A percentile compares a stretch with the other conserved stretches of the same genome.
These are phyloP conservation scores for Xylaria sp. DNA, from an alignment of 2,329 filamentous ascomycete species.

Conservation along the genomic window DNA sequence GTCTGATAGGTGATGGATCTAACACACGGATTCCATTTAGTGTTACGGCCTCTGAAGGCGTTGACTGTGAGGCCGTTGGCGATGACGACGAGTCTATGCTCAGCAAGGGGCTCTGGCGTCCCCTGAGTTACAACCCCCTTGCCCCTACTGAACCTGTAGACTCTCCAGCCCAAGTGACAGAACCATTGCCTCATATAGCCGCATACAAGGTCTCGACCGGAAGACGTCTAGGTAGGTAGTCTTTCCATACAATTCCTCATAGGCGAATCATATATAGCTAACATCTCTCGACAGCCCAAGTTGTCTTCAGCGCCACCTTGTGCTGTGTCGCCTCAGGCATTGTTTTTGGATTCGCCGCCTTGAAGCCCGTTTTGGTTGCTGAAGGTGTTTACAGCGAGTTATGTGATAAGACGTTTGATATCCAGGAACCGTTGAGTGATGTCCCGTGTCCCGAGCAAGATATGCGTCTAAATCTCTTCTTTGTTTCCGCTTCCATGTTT, in stretches of 20 bases:
- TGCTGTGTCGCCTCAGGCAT: slow-evolving; percentile 61
- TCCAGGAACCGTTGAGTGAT: slow-evolving; percentile 27
- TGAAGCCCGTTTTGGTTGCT: slow-evolving; percentile 57
- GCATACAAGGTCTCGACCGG: slow-evolving; percentile 31
- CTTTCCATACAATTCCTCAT: neutral
- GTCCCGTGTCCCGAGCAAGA: slow-evolving; percentile 49
- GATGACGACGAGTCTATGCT: slow-evolving; percentile 18
- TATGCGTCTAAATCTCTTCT: slow-evolving; percentile 60
- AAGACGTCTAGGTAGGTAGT: slow-evolving; percentile 29
- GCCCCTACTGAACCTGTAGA: slow-evolving; percentile 27
- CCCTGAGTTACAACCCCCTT: slow-evolving; percentile 30
- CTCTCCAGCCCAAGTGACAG: slow-evolving; percentile 22
- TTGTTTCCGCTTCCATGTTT: slow-evolving; percentile 62
- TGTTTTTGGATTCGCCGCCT: slow-evolving; percentile 59
- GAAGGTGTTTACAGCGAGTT: slow-evolving; percentile 52
- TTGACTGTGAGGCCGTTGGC: slow-evolving; percentile 33
- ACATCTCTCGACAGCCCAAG: slow-evolving; percentile 45
- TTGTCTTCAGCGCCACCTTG: slow-evolving; percentile 57
- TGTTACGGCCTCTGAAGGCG: slow-evolving; percentile 38
- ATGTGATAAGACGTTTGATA: slow-evolving; percentile 43
- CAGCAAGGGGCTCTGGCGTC: slow-evolving; percentile 26
- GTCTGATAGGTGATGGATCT: neutral
- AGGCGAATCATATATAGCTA: neutral
- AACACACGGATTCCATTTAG: neutral
- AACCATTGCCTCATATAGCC: slow-evolving; percentile 28